Evolutionary conservation across 768 basidiomycete genomes (phyloP), one percentile per base, ranked within the genome.

Genomic region (Leccinum subgranulosum): DNA sequence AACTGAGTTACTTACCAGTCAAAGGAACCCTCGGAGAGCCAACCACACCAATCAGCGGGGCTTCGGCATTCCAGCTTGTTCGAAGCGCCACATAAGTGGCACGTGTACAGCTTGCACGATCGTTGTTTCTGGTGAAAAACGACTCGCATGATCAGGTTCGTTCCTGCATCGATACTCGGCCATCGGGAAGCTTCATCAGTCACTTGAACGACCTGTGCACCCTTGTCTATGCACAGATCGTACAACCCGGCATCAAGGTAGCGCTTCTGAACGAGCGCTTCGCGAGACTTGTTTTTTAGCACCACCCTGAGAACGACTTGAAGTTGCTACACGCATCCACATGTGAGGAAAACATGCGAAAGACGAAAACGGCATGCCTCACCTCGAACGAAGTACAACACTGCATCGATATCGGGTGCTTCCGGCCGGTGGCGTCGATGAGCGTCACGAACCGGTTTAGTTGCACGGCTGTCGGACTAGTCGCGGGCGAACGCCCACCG

Each of bases 331-430:
- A 45, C 6, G 4, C 5, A 23, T 25, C 27, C 27, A n/a, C 19
- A n/a, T 17, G 5, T 67, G 21, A 65, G 49, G 14, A 34, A 28
- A 39, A 7, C 41, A 41, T 17, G 6, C 25, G 1, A n/a, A n/a
- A 31, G 28, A 49, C 11, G 11, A 6, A 29, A 11, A 25, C 17
- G 1, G 17, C 27, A 43, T 25, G 1, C 11, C 59, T 33, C 41
- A 67, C 68, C 62, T 71, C 62, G 6, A 69, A 69, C 34, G 64
- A 69, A 3, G 62, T 39, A 41, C 68, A 69, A 46, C 60, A 60
- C 19, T 71, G 60, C 62, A 71, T 56, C 21, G 52, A 43, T 59
- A 69, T 67, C 25, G 62, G 65, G 43, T 69, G 68, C 23, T 62
- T 54, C 19, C 69, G 59, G 48, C 67, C 69, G 7, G 69, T 69